phyloP scores from a whole-genome alignment of 345 rosid species.

The Geranium rotundifolium region DNA sequence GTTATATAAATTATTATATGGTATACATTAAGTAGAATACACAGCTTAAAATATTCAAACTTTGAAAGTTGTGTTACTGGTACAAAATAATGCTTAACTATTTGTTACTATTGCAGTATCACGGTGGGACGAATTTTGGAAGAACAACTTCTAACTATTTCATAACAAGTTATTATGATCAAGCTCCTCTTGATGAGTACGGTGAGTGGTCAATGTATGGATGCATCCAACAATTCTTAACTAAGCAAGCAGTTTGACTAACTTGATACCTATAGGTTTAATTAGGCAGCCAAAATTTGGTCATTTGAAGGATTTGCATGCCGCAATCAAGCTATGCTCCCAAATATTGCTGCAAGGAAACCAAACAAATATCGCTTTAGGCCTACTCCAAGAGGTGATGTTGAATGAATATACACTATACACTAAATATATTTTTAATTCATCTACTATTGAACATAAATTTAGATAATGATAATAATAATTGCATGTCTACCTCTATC shows the following conservation, averaged over 20 bases:
- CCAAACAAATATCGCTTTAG: slow-evolving; percentile 39
- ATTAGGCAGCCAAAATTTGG: slow-evolving; percentile 80
- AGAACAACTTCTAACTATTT: slow-evolving; percentile 58
- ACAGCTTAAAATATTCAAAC: no score
- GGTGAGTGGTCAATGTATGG: slow-evolving; percentile 27
- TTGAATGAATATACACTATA: not conserved
- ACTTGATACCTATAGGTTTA: slow-evolving; percentile 32
- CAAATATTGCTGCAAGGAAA: slow-evolving; percentile 46
- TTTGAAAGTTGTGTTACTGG: no score
- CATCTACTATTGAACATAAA: no score
- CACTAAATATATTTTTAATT: no score
- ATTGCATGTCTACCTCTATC: not conserved
- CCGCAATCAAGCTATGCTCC: slow-evolving; percentile 40
- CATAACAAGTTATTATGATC: slow-evolving; percentile 68
- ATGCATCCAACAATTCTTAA: not conserved
- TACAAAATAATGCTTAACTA: not conserved
- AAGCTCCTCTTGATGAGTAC: slow-evolving; percentile 86
- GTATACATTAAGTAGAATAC: slow-evolving; percentile 20
- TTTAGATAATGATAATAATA: no score
- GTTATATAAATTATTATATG: slow-evolving; percentile 84
- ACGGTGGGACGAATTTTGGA: slow-evolving; percentile 95
- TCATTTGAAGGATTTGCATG: slow-evolving; percentile 68
- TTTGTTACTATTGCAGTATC: slow-evolving; percentile 35
- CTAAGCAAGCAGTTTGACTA: not conserved
- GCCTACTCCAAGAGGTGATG: slow-evolving; percentile 46